Evolutionary conservation across 2,329 filamentous ascomycete genomes (phyloP).

Genomic region (Venturiaceae sp.): DNA sequence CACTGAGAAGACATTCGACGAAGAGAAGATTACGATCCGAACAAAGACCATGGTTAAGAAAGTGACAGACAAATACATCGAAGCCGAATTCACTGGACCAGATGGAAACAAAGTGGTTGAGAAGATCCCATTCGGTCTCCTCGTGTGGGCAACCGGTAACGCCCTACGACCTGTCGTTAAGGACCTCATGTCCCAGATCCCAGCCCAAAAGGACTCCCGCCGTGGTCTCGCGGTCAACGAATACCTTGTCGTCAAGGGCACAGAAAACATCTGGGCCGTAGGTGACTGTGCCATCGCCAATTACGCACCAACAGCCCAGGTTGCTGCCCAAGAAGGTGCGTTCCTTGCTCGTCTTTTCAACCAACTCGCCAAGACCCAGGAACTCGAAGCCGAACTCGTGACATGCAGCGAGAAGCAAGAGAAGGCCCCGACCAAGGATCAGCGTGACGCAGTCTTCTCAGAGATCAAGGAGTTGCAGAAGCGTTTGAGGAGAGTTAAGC

Average conservation of each 20-base stretch:
- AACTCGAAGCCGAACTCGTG: slow-evolving; percentile 66
- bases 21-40: slow-evolving; percentile 94
- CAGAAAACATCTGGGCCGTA: slow-evolving; percentile 95
- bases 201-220: slow-evolving; percentile 88
- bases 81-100: slow-evolving; percentile 73
- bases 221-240: slow-evolving; percentile 96
- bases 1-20: slow-evolving; percentile 97
- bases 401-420: slow-evolving; percentile 52
- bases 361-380: slow-evolving; percentile 93
- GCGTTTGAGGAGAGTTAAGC: slow-evolving; percentile 79
- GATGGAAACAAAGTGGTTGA: slow-evolving; percentile 78
- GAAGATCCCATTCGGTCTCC: slow-evolving; percentile 82
- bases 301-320: slow-evolving; percentile 95
- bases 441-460: slow-evolving; percentile 48
- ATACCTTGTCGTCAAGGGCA: slow-evolving; percentile 94
- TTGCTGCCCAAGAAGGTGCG: slow-evolving; percentile 87
- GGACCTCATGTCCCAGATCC: slow-evolving; percentile 85
- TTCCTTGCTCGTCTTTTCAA: slow-evolving; percentile 97
- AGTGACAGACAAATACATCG: slow-evolving; percentile 84
- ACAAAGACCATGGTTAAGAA: slow-evolving; percentile 99
- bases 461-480: slow-evolving; percentile 84
- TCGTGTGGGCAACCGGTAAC: slow-evolving; percentile 98
- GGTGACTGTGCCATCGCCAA: slow-evolving; percentile 96
- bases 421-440: slow-evolving; percentile 57
- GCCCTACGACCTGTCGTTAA: slow-evolving; percentile 80